Evolutionary conservation across 225 moss, liverwort and hornwort genomes (phyloP), one percentile per base, ranked within the genome.

Genomic region (Antitrichia curtipendula): DNA sequence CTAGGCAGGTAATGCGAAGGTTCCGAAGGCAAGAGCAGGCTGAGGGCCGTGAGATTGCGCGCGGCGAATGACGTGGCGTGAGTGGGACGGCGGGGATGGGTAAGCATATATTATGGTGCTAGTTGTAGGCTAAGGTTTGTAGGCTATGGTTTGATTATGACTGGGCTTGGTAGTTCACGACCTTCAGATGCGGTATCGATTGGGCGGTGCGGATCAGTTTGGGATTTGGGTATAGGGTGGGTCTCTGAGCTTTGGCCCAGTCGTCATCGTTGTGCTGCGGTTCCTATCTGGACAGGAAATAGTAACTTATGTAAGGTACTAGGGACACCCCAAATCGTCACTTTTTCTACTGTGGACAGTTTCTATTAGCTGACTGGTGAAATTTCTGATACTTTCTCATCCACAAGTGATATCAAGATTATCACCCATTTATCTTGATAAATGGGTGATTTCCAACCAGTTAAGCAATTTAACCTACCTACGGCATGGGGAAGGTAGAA

Each of bases 281-380:
- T 75, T 34, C 75, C 34, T 32, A 75, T 75, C 52, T 32, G 19
- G 8, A 23, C 12, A 22, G 17, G 27, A 70, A 70, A 41, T 25
- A 69, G 24, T 4, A 57, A 57, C 22, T 57, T 57, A 14, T 25
- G 18, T 11, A 13, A 69, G 24, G n/a, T 40, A 64, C 21, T 59
- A 63, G 24, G 8, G 8, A 41, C 41, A 41, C 5, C 16, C 24
- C 3, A 38, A 40, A 9, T 2, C 3, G 2, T 45, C 17, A 10
- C 1, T 72, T 43, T 72, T 29, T 28, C 1, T 40, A 41, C 0
- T 25, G 1, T 41, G 9, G 25, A 16, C 1, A 15, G 0, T 32
- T n/a, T n/a, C n/a, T n/a, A n/a, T n/a, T n/a, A n/a, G n/a, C n/a
- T n/a, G n/a, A n/a, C n/a, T n/a, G n/a, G 45, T 45, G 45, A 45